phyloP scores from a whole-genome alignment of 192 early-diverging fungal genomes.

The Gamsiella multidivaricata region DNA sequence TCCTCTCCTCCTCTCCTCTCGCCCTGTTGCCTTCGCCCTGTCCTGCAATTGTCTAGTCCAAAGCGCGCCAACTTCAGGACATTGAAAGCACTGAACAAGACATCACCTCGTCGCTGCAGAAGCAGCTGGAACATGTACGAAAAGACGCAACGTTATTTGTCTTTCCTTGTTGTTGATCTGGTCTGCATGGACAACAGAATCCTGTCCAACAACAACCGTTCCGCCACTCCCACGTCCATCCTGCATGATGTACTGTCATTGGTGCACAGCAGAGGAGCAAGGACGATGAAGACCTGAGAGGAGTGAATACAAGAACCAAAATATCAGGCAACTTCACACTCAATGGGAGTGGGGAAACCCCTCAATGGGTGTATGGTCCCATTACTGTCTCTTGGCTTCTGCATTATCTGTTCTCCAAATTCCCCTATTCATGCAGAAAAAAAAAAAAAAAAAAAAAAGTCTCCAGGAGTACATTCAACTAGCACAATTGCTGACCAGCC shows the following conservation, averaged over 20 bases:
- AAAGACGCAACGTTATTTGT: background rate
- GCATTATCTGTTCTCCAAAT: too few species aligned
- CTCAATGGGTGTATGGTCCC: too few species aligned
- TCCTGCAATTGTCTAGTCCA: conserved; percentile 25
- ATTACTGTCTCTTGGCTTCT: too few species aligned
- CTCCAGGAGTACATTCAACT: too few species aligned
- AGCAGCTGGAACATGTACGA: conserved; percentile 55
- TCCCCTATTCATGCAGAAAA: too few species aligned
- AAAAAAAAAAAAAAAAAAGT: background rate
- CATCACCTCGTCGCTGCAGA: conserved; percentile 56
- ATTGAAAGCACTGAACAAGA: conserved; percentile 53
- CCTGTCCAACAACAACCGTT: background rate
- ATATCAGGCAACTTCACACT: too few species aligned
- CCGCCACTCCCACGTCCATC: background rate
- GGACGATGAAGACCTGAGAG: too few species aligned
- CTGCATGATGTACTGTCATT: background rate
- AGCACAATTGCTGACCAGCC: background rate
- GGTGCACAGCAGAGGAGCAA: background rate
- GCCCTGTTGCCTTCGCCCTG: background rate
- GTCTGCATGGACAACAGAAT: too few species aligned
- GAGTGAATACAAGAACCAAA: too few species aligned
- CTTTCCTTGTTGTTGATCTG: background rate
- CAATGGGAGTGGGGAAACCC: too few species aligned
- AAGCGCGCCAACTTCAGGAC: conserved; percentile 43
- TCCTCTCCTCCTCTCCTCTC: background rate